Percentiles rank a stretch among this genome's conserved stretches.
phyloP scores from a whole-genome alignment of 2,329 filamentous ascomycete genomes.

The Penicillium janthinellum region DNA sequence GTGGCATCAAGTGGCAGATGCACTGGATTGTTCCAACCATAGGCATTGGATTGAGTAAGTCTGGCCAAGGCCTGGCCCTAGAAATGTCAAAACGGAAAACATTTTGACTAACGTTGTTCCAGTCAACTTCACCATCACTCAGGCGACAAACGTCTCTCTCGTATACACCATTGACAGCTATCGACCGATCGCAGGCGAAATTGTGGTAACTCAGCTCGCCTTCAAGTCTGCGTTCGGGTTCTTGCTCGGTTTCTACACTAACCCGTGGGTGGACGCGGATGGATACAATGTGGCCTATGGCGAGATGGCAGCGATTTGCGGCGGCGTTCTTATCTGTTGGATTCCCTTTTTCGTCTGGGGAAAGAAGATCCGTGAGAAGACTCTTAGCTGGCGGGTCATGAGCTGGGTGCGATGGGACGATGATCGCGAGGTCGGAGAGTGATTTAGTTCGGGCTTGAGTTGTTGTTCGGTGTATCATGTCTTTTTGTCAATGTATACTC shows the following conservation, averaged over 20 bases:
- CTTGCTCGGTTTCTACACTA: slow-evolving; percentile 15
- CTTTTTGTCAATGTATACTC: too few relatives aligned
- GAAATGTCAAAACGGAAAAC: neutral
- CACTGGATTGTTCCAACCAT: slow-evolving; percentile 20
- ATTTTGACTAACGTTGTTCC: neutral
- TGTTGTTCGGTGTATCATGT: neutral
- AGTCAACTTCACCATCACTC: slow-evolving; percentile 20
- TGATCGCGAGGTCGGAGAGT: slow-evolving; percentile 18
- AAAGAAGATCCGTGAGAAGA: slow-evolving; percentile 9
- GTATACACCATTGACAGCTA: slow-evolving; percentile 19
- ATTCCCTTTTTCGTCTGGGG: slow-evolving; percentile 18
- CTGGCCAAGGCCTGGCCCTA: too few relatives aligned
- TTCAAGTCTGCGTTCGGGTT: slow-evolving; percentile 19
- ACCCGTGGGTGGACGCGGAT: slow-evolving; percentile 17
- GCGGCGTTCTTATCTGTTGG: slow-evolving; percentile 13
- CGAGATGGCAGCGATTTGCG: slow-evolving; percentile 18
- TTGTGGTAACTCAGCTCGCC: slow-evolving; percentile 16
- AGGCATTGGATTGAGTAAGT: slow-evolving; percentile 16
- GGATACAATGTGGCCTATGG: slow-evolving; percentile 18
- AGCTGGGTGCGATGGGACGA: slow-evolving; percentile 17
- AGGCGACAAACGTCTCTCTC: slow-evolving; percentile 17
- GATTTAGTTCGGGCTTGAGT: neutral
- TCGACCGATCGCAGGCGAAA: slow-evolving; percentile 17
- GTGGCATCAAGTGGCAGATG: slow-evolving; percentile 16
- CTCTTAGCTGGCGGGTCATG: slow-evolving; percentile 15